These are phyloP conservation scores for Tremella fuciformis DNA, from an alignment of 768 basidiomycete genomes.

Conservation along the genomic window DNA sequence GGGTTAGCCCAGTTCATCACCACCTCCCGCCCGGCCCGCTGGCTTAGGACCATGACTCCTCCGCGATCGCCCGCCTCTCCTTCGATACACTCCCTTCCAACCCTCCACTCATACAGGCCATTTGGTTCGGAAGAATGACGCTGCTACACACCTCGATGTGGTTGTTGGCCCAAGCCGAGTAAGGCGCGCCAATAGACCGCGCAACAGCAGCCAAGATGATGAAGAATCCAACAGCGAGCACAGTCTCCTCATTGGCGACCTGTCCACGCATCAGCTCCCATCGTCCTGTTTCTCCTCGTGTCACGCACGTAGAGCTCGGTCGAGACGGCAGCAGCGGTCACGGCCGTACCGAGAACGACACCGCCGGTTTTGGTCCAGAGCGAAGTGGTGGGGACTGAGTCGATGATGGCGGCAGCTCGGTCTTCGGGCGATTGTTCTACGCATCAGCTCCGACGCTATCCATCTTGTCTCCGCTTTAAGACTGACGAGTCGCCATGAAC, in stretches of 20 bases:
- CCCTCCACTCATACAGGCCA: neutral
- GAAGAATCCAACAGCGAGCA: constrained; percentile 77
- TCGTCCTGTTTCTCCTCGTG: neutral
- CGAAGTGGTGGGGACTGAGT: constrained; percentile 70
- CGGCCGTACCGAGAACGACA: constrained; percentile 82
- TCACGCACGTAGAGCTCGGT: constrained; percentile 78
- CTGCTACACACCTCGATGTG: constrained; percentile 62
- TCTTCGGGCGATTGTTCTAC: constrained; percentile 69
- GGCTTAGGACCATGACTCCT: neutral
- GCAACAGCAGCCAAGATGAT: constrained; percentile 79
- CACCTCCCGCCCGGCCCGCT: neutral
- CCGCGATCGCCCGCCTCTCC: too few relatives aligned
- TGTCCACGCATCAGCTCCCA: constrained; percentile 13
- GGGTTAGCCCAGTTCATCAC: neutral
- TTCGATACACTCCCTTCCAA: neutral
- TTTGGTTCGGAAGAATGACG: neutral
- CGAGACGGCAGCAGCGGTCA: constrained; percentile 86
- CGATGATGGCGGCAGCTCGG: constrained; percentile 84
- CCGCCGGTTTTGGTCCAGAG: constrained; percentile 93
- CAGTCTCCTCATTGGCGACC: constrained; percentile 90
- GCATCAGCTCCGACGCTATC: constrained; percentile 3
- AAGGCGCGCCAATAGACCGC: constrained; percentile 68
- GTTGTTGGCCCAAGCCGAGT: constrained; percentile 84
- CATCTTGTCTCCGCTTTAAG: neutral
- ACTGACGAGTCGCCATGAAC: constrained; percentile 16